Evolutionary conservation across 352 stramenopile species (phyloP), one percentile per base, ranked within the genome.

Genomic region (Phytopythium mirpurense): DNA sequence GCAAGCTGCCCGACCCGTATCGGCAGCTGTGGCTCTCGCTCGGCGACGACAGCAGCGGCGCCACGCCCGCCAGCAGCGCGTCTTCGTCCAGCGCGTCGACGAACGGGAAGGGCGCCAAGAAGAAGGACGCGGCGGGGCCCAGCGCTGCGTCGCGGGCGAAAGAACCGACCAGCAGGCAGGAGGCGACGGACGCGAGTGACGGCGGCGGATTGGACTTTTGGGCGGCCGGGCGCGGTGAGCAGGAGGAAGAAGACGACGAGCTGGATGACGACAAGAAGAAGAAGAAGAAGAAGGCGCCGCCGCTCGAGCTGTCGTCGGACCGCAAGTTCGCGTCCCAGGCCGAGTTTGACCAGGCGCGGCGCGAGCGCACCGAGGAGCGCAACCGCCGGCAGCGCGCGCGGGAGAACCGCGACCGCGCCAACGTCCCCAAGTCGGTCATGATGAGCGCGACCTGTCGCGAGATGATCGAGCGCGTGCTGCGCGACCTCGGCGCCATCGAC

Each of bases 1-100:
- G 95, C 35, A 98, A 97, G 54, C 73, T 99, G 14, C 97, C 97
- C 7, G 96, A 99, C 56, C 96, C 95, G 14, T 99, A 97, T 70
- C 75, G 86, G 21, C 85, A 88, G 15, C 86, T 98, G n/a, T 99
- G 95, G 92, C 68, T 94, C 34, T 49, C 63, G 16, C 63, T 93
- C 37, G 58, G 54, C 6, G 48, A 58, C 29, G 50, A 59, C 3
- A 40, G 9, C 9, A 6, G 24, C 40, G 36, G 16, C 2, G 40
- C 32, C 12, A 35, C 44, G 9, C 12, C 43, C 5, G 31, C 54
- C 58, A 40, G 32, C 32, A 18, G 35, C 15, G 12, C 24, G 19
- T 18, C n/a, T 48, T 14, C 19, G 32, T 38, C 21, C 4, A 52
- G 21, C 15, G 6, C 53, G 34, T 54, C n/a, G 46, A 23, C 27